Base-by-base conservation (phyloP, 2,329 filamentous ascomycete genomes). In the Aspergillus fumigatiaffinis region DNA sequence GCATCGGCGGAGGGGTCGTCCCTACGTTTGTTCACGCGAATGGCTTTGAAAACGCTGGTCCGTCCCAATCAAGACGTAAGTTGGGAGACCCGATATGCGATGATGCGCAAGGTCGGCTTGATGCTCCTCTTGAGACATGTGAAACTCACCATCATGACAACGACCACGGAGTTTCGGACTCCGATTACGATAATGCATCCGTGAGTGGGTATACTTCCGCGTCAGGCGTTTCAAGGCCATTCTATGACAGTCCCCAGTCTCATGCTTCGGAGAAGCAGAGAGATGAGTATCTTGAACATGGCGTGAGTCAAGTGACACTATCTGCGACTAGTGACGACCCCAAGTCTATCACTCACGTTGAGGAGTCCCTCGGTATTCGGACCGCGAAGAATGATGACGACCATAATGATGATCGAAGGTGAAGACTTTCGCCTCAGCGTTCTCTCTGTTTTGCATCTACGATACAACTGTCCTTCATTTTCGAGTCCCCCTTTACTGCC, bases 1-100 rank as follows among this genome's bases (percentile, higher is more conserved):
- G 94, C 55, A 86, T 99, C 53, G 93, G 93, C 26, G 94, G 92
- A 28, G 94, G 94, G 14, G 91, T 99, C 2, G 78, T 97, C 12
- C 94, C 93, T 1, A 79, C 83, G 12, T 78, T 79, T 52, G 62
- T 78, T 26, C 65, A 62, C 12, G 49, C 59, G 28, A 66, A 59
- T n/a, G 58, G 61, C 28, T 25, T 55, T 35, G 73, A 63, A 65
- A 70, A 20, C 3, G 26, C 42, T 38, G 14, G 48, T 57, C 38
- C 38, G 14, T n/a, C n/a, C 17, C 14, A 20, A 20, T 48, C 10
- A 47, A 57, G 48, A 64, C 12, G 6, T 23, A 47, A 23, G 14
- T 7, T 14, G 12, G 20, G 21, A 7, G 12, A 23, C 44, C 14
- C n/a, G 50, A 51, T 20, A 23, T 28, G 28, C 38, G 28, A 47